phyloP scores from a whole-genome alignment of 345 rosid species.

The Erysimum cheiranthoides region DNA sequence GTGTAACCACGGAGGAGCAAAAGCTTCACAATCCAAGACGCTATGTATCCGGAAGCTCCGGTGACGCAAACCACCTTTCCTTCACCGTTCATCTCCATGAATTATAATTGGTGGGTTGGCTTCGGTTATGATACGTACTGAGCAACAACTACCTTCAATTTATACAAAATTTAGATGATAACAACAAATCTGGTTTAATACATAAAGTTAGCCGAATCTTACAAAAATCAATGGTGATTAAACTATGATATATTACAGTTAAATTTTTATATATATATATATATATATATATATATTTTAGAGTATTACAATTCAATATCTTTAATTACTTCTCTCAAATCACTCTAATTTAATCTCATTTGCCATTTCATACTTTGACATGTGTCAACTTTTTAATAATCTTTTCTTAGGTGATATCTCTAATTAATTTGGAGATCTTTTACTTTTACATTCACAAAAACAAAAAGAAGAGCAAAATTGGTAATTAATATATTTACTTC shows the following conservation, averaged over 20 bases:
- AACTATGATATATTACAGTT: not conserved
- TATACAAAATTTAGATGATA: not conserved
- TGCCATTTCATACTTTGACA: not conserved
- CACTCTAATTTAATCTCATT: not conserved
- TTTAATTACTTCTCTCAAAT: not conserved
- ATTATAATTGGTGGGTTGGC: not conserved
- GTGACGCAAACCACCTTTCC: conserved; percentile 41
- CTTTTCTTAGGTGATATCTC: not conserved
- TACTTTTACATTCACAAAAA: not conserved
- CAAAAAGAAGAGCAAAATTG: not conserved
- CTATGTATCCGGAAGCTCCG: not conserved
- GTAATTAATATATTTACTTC: not conserved
- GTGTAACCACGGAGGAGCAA: conserved; percentile 64
- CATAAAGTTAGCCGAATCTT: not conserved
- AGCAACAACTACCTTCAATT: not conserved
- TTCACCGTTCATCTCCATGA: conserved; percentile 17
- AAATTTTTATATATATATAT: not conserved
- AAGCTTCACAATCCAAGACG: conserved; percentile 53
- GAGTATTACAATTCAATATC: not conserved
- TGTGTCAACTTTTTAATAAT: not conserved
- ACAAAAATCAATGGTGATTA: not conserved
- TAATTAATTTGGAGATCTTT: not conserved
- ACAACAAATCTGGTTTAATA: not conserved
- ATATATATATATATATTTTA: too few relatives aligned
- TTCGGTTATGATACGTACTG: not conserved